A percentile compares a stretch with the other conserved stretches of the same genome.
Conservation (phyloP, 352 stramenopile genomes). For the Thraustochytrium sp. region DNA sequence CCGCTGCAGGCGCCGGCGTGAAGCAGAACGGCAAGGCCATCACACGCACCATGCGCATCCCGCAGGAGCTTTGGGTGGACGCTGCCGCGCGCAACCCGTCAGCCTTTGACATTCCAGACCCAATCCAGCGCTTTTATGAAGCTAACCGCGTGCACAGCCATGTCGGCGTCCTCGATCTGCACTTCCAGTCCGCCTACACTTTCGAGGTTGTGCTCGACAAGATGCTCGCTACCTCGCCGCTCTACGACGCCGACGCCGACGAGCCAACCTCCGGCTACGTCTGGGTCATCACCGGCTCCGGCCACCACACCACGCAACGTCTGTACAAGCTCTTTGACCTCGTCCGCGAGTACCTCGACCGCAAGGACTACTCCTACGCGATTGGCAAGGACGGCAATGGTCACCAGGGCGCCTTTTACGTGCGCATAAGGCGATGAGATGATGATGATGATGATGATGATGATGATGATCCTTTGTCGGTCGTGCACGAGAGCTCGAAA, state of each 20-base stretch:
- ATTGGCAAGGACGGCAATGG: constrained; percentile 21
- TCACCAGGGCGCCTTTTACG: constrained; percentile 4
- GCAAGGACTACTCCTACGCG: neutral
- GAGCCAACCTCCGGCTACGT: neutral
- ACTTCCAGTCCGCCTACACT: constrained; percentile 19
- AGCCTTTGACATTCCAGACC: constrained; percentile 20
- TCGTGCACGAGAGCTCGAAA: no score
- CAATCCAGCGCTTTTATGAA: constrained; percentile 13
- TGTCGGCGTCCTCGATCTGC: neutral
- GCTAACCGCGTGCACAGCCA: neutral
- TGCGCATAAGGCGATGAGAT: neutral
- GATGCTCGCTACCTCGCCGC: neutral
- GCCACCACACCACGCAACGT: constrained; percentile 41
- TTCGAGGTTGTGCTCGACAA: constrained; percentile 9
- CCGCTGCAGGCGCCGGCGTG: no score
- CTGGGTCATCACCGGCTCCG: constrained; percentile 26
- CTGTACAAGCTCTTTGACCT: constrained; percentile 20
- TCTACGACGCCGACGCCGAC: neutral
- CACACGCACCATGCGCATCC: neutral
- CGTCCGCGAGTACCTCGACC: constrained; percentile 27
- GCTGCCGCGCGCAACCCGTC: neutral
- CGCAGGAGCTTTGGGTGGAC: constrained; percentile 31
- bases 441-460: no score
- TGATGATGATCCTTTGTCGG: no score
- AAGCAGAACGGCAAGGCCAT: no score